Base-by-base conservation (phyloP, 116 monocot species). In the Trichopus zeylanicus region DNA sequence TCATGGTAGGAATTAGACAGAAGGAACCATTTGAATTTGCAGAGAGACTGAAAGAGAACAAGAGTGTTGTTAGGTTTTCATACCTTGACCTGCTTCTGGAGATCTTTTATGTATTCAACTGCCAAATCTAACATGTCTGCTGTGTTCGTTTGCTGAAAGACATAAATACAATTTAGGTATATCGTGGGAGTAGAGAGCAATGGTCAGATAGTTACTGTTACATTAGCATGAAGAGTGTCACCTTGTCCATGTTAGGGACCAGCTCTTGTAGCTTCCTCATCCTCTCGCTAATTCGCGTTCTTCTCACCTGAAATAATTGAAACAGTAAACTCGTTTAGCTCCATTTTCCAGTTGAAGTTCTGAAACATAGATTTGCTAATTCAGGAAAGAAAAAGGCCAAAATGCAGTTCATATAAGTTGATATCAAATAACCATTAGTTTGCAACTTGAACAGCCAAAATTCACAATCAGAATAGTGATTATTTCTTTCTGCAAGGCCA, bases 231-330 rank as follows among this genome's bases (percentile, higher is more conserved):
- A 12, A n/a, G 13, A 42, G 8, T 42, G 7, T 13, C n/a, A 97
- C 95, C 95, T 97, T 97, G 37, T 97, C 95, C 95, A 97, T 97
- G 70, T 97, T 97, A 18, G 95, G 95, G 0, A 97, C 95, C 13
- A 97, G 77, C 61, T 87, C 95, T 58, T 97, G 95, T 19, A 97
- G 75, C 68, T 90, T 97, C 70, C 87, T 78, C 87, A 97, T 90
- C 54, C 87, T 70, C 59, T 97, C 91, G 28, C 95, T 97, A 51
- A 97, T 97, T 48, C 76, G 67, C 0, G 95, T 97, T 57, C 95
- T 84, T 58, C 95, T 81, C 59, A 84, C 90, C 95, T 95, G 75
- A 47, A 62, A 46, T 22, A 46, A 26, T 5, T 52, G 11, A 60
- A 12, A 42, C 18, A 42, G 42, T 18, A 18, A 42, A 3, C n/a